Conservation (phyloP, 352 stramenopile species). For the Globisporangium paroecandrum region DNA sequence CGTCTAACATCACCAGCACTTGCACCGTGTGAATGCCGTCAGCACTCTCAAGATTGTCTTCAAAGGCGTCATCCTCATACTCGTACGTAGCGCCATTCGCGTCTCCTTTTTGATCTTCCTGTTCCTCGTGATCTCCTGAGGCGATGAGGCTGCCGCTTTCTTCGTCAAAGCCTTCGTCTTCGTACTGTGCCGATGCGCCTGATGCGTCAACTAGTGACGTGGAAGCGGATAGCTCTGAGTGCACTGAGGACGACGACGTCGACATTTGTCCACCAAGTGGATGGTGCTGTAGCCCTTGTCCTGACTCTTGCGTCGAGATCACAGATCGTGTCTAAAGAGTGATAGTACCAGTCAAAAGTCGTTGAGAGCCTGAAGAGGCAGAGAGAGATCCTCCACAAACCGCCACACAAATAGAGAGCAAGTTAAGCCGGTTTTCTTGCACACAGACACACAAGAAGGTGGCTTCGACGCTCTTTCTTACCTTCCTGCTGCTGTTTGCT, state of each 20-base stretch:
- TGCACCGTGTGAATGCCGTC: neutral
- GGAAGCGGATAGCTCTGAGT: neutral
- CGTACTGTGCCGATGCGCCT: neutral
- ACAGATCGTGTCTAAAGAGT: neutral
- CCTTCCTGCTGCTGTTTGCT: neutral
- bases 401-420: no score
- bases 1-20: neutral
- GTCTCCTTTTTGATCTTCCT: neutral
- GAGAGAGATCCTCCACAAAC: no score
- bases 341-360: no score
- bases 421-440: no score
- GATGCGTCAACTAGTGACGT: neutral
- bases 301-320: neutral
- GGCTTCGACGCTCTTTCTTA: neutral
- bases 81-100: neutral
- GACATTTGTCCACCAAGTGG: neutral
- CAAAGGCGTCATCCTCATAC: conserved; percentile 18
- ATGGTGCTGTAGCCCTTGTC: neutral
- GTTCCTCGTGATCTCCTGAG: no score
- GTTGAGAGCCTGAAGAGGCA: no score
- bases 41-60: neutral
- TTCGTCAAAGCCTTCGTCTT: conserved; percentile 13
- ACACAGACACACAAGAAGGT: neutral
- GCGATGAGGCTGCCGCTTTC: neutral
- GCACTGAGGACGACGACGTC: neutral